Evolutionary conservation across 306 rosid species (phyloP).

Genomic region (Lupinus albus): DNA sequence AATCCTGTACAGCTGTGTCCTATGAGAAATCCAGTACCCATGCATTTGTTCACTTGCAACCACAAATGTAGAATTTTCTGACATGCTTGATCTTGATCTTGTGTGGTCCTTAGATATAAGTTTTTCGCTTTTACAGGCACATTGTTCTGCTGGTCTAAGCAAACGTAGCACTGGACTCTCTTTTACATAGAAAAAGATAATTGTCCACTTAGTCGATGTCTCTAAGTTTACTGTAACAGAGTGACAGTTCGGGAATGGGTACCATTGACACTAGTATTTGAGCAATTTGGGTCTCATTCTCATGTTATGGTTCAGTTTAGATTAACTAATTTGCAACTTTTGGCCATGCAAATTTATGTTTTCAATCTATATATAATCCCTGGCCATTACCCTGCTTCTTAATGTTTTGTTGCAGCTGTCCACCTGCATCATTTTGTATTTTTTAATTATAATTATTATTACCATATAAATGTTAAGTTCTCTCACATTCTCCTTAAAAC

Average conservation of each 20-base stretch:
- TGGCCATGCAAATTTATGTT: slow-evolving; percentile 13
- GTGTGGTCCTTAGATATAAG: background rate
- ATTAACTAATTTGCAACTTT: slow-evolving; percentile 7
- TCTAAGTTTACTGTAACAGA: background rate
- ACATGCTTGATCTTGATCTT: background rate
- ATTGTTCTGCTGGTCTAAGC: background rate
- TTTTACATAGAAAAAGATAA: background rate
- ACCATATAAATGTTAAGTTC: background rate
- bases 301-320: background rate
- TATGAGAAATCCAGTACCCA: background rate
- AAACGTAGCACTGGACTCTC: background rate
- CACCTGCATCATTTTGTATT: slow-evolving; percentile 21
- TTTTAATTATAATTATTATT: slow-evolving; percentile 15
- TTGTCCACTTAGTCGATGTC: background rate
- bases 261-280: background rate
- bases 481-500: background rate
- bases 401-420: slow-evolving; percentile 32
- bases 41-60: background rate
- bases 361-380: slow-evolving; percentile 11
- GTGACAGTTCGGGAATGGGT: background rate
- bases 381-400: background rate
- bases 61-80: slow-evolving; percentile 1
- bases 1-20: background rate
- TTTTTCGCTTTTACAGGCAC: background rate
- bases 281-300: background rate